Base-by-base conservation (phyloP, 208 protist genomes). In the Acanthamoeba lugdunensis region DNA sequence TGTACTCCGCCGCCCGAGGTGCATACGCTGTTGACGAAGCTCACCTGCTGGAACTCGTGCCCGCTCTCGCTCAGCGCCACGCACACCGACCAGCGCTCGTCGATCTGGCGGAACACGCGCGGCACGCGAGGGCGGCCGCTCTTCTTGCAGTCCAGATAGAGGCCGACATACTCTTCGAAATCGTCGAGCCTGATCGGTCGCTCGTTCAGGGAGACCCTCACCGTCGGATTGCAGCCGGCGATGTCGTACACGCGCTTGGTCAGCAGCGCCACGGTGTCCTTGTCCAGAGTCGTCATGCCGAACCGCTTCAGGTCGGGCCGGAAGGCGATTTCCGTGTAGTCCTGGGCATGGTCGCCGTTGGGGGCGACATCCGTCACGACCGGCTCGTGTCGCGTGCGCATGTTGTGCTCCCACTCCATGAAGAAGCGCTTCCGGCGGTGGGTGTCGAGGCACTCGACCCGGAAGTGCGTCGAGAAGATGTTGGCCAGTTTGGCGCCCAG, bases 401-500 rank as follows among this genome's bases (percentile, higher is more conserved):
- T 94, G 50, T 94, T 87, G 48, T 56, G 28, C 30, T 85, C 58
- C 81, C 81, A 90, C 56, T 94, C 92, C 79, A 94, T 94, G 54
- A 9, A 94, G 71, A 97, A 98, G 0, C 92, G 41, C 54, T 95
- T 94, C 30, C 61, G 50, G 18, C 41, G 30, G 21, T 67, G 91
- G 25, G 95, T 95, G 95, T 99, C 98, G 41, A 97, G 96, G 18
- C 99, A 99, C 96, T 99, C 99, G 13, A 99, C 96, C 63, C 98
- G 97, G 89, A 99, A 99, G 61, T 98, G 94, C 8, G 92, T 98
- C 11, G 98, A 99, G 96, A 99, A 99, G 33, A 99, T 99, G 96
- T 99, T 99, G 41, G 99, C 98, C 52, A 99, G 97, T 96, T 99
- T 99, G 13, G 99, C 99, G 94, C 99, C 99, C 95, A 98, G 99